These are phyloP conservation scores for Talaromyces ruber DNA, from an alignment of 495 filamentous ascomycete species.

Conservation along the genomic window DNA sequence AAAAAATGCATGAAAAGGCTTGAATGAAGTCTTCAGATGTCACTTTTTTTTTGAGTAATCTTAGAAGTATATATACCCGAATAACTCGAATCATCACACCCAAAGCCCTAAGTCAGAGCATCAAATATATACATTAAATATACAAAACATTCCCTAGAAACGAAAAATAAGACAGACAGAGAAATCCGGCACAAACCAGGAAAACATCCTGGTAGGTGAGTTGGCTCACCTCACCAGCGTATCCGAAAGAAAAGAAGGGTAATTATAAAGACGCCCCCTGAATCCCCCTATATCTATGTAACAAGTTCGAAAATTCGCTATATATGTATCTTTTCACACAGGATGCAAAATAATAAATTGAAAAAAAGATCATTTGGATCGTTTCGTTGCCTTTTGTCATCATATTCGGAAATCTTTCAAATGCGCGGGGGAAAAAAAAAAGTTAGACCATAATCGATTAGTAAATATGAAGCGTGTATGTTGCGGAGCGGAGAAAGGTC, in stretches of 20 bases:
- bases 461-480: not conserved
- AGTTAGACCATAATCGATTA: not conserved
- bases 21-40: not conserved
- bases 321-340: not conserved
- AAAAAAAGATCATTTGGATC: not conserved
- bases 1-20: not conserved
- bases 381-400: not conserved
- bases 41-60: not conserved
- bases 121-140: not conserved
- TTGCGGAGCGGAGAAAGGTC: constrained; percentile 21
- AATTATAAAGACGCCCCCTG: not conserved
- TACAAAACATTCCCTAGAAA: not conserved
- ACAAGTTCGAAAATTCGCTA: not conserved
- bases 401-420: not conserved
- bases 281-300: not conserved
- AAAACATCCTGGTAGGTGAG: not conserved
- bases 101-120: not conserved
- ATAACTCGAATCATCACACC: not conserved
- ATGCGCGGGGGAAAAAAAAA: not conserved
- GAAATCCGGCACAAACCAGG: not conserved
- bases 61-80: not conserved
- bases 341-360: not conserved
- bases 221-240: not conserved
- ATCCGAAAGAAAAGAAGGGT: not conserved
- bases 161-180: not conserved